A percentile compares a stretch with the other conserved stretches of the same genome.
phyloP scores from a whole-genome alignment of 106 monocot species.

The Apostasia ramifera region DNA sequence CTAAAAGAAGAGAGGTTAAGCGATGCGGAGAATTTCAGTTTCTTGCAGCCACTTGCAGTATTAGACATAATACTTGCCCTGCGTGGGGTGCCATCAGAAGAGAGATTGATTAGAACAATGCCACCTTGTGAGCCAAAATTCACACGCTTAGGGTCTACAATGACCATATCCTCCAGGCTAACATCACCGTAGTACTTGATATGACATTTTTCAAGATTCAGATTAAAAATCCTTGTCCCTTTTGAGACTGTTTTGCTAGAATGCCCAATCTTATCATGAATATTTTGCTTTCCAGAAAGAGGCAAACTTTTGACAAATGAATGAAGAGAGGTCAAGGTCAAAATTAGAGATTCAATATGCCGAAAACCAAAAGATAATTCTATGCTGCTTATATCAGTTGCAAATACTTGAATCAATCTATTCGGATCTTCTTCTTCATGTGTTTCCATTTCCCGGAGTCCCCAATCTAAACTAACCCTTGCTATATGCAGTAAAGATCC shows the following conservation, averaged over 20 bases:
- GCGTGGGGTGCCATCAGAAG: constrained; percentile 72
- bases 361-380: constrained; percentile 49
- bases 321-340: constrained; percentile 46
- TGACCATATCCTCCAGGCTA: constrained; percentile 54
- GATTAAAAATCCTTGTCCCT: constrained; percentile 44
- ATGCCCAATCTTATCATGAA: constrained; percentile 28
- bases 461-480: constrained; percentile 62
- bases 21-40: constrained; percentile 52
- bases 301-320: constrained; percentile 38
- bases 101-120: constrained; percentile 40
- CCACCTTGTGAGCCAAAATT: constrained; percentile 97
- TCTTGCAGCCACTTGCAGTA: constrained; percentile 32
- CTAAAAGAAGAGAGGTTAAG: constrained; percentile 57
- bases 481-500: constrained; percentile 67
- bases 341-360: constrained; percentile 60
- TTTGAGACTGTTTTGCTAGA: constrained; percentile 31
- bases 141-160: constrained; percentile 87
- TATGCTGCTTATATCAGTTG: constrained; percentile 66
- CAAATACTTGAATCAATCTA: constrained; percentile 31
- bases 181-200: constrained; percentile 67
- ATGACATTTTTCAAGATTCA: constrained; percentile 66
- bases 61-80: constrained; percentile 55
- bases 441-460: constrained; percentile 49
- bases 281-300: constrained; percentile 33
- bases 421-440: constrained; percentile 27